Evolutionary conservation across 1,284 basidiomycete genomes (phyloP).

Genomic region (Hemileia vastatrix): DNA sequence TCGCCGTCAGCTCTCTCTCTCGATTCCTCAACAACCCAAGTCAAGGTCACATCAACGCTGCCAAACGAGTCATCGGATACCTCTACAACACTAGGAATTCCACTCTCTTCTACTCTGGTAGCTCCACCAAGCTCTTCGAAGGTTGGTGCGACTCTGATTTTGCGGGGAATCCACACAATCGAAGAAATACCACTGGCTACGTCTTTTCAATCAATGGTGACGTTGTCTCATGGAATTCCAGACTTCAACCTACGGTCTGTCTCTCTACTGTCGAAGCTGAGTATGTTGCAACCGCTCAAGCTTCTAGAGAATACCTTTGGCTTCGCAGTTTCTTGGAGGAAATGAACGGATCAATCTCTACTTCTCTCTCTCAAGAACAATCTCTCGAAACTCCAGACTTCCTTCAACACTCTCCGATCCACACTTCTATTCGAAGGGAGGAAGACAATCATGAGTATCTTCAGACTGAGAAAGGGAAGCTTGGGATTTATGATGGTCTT

Average conservation of each 20-base stretch:
- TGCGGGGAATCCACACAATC: neutral
- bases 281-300: too few relatives aligned
- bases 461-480: neutral
- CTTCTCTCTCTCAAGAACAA: neutral
- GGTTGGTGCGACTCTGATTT: neutral
- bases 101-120: neutral
- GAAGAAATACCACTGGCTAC: neutral
- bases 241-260: neutral
- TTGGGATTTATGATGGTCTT: constrained; percentile 26
- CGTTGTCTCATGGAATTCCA: neutral
- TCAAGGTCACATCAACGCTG: neutral
- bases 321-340: neutral
- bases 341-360: neutral
- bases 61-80: neutral
- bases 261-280: too few relatives aligned
- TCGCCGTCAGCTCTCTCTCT: neutral
- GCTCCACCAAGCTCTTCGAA: neutral
- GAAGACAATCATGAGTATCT: neutral
- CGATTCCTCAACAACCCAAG: neutral
- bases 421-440: too few relatives aligned
- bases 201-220: neutral
- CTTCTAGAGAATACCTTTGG: too few relatives aligned
- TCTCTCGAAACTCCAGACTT: too few relatives aligned
- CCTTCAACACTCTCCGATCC: too few relatives aligned
- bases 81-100: neutral